These are phyloP conservation scores for Lentinus polychrous DNA, from an alignment of 1,284 basidiomycete species.

Conservation along the genomic window DNA sequence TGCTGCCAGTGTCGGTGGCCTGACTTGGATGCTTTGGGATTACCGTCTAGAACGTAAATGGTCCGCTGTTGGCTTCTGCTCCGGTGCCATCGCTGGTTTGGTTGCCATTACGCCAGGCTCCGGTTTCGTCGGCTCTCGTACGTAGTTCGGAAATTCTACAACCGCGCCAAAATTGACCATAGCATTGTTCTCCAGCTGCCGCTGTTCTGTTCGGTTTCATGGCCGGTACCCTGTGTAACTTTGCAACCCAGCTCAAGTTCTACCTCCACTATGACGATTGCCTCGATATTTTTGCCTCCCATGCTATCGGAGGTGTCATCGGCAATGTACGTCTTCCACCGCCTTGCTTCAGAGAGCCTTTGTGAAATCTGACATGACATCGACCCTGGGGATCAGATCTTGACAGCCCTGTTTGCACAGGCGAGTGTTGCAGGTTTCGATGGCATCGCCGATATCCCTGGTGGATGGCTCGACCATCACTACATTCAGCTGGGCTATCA, in stretches of 20 bases:
- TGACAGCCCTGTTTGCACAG: constrained; percentile 89
- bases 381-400: constrained; percentile 36
- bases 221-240: constrained; percentile 84
- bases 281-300: constrained; percentile 88
- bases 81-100: constrained; percentile 86
- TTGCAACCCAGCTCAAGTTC: constrained; percentile 92
- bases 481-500: constrained; percentile 85
- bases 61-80: constrained; percentile 94
- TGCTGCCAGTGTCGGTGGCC: constrained; percentile 76
- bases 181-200: constrained; percentile 41
- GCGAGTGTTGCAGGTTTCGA: constrained; percentile 80
- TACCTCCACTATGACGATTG: constrained; percentile 68
- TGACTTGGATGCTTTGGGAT: constrained; percentile 97
- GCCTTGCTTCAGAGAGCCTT: too few species aligned
- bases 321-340: constrained; percentile 55
- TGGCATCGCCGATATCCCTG: constrained; percentile 64
- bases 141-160: constrained; percentile 25
- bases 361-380: constrained; percentile 13
- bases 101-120: constrained; percentile 91
- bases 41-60: constrained; percentile 90
- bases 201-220: constrained; percentile 83
- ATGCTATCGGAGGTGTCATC: constrained; percentile 83
- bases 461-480: constrained; percentile 90
- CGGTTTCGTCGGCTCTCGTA: constrained; percentile 80
- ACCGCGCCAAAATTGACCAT: constrained; percentile 8